Evolutionary conservation across 2,329 filamentous ascomycete species (phyloP).

Genomic region (Calonectria naviculata): DNA sequence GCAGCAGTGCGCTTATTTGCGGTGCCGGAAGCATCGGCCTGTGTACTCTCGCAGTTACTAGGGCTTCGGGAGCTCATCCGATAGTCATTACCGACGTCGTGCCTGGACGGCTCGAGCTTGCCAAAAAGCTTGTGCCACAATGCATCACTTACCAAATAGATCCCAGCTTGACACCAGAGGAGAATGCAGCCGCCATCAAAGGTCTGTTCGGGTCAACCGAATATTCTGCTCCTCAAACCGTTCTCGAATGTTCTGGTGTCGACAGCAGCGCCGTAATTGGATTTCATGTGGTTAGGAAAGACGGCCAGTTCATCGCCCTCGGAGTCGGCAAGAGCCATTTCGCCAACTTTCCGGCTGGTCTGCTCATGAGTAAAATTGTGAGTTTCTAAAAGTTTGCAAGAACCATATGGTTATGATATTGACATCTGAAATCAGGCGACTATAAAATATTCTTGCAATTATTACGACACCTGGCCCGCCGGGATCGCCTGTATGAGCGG

Average conservation of each 20-base stretch:
- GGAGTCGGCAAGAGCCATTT: neutral
- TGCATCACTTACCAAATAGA: neutral
- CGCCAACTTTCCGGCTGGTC: neutral
- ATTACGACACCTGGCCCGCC: neutral
- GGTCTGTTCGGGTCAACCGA: neutral
- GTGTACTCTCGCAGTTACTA: neutral
- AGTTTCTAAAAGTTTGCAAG: neutral
- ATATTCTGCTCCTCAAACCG: neutral
- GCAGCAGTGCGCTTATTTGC: neutral
- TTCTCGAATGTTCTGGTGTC: neutral
- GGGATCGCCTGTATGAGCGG: neutral
- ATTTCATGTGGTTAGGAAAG: neutral
- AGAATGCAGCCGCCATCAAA: neutral
- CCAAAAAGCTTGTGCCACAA: neutral
- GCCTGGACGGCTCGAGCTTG: neutral
- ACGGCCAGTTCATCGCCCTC: neutral
- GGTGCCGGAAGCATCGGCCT: neutral
- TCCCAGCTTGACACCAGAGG: neutral
- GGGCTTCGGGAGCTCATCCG: neutral
- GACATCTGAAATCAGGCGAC: neutral
- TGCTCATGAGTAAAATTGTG: neutral
- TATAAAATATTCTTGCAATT: neutral
- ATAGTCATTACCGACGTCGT: neutral
- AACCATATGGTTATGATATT: neutral
- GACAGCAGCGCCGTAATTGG: neutral